phyloP scores from a whole-genome alignment of 805 yeast species.

The Saturnispora kantuleensis region DNA sequence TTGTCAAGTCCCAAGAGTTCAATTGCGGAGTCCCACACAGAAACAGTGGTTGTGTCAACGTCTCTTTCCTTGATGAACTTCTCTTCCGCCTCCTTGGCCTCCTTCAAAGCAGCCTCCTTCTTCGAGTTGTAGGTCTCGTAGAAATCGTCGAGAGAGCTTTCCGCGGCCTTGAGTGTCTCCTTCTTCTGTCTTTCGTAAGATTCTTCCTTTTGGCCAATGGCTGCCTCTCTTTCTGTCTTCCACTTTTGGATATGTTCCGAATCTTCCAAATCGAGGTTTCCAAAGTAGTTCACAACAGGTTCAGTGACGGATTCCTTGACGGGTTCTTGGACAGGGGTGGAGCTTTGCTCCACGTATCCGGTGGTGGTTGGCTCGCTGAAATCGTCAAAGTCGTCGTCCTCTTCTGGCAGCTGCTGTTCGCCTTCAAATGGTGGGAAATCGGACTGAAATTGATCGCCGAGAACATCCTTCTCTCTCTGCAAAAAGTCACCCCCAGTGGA shows the following conservation, averaged over 20 bases:
- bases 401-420: constrained; percentile 30
- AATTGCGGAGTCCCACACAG: constrained; percentile 48
- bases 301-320: too few species aligned
- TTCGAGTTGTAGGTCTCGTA: constrained; percentile 84
- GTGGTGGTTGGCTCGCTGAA: constrained; percentile 28
- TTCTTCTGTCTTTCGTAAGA: constrained; percentile 52
- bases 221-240: constrained; percentile 72
- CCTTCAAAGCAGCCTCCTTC: constrained; percentile 58
- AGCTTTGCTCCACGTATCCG: constrained; percentile 6
- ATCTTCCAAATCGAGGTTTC: constrained; percentile 32
- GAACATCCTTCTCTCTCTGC: constrained; percentile 54
- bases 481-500: constrained; percentile 40
- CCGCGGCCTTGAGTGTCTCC: constrained; percentile 66
- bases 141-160: constrained; percentile 78
- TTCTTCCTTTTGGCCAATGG: constrained; percentile 71
- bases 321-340: neutral
- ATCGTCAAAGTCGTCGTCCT: constrained; percentile 41
- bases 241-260: constrained; percentile 62
- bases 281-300: constrained; percentile 29
- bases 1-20: constrained; percentile 33
- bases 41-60: constrained; percentile 39
- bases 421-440: constrained; percentile 37
- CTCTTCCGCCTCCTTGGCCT: constrained; percentile 58
- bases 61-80: constrained; percentile 69
- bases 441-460: constrained; percentile 65